phyloP scores from a whole-genome alignment of 2,329 filamentous ascomycete genomes.

The Diplodia corticola region DNA sequence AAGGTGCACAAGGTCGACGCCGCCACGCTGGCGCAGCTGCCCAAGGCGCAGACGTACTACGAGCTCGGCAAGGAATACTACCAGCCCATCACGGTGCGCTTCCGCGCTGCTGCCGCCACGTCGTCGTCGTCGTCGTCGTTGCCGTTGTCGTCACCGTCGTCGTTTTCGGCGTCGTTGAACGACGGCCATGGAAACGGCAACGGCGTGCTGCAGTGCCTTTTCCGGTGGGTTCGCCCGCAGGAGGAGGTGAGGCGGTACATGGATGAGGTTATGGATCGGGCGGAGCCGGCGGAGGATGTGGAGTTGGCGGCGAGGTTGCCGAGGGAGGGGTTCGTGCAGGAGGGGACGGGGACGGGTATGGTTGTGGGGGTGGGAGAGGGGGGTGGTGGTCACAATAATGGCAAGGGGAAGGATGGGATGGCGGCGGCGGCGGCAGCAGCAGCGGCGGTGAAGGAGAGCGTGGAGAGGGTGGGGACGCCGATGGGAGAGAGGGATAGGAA shows the following conservation, averaged over 20 bases:
- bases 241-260: constrained; percentile 42
- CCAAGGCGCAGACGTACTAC: constrained; percentile 56
- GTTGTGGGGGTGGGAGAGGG: constrained; percentile 21
- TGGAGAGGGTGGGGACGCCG: constrained; percentile 12
- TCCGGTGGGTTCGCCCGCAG: constrained; percentile 54
- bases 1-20: constrained; percentile 43
- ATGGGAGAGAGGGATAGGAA: constrained; percentile 2
- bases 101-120: constrained; percentile 43
- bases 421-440: too few relatives aligned
- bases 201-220: constrained; percentile 56
- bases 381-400: too few relatives aligned
- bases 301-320: constrained; percentile 59
- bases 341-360: constrained; percentile 32
- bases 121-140: constrained; percentile 15
- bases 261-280: constrained; percentile 53
- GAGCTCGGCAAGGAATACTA: constrained; percentile 47
- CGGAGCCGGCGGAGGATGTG: constrained; percentile 55
- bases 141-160: too few relatives aligned
- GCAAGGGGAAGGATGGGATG: neutral
- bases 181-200: constrained; percentile 42
- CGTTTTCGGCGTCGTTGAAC: constrained; percentile 22
- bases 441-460: neutral
- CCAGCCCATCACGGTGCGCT: constrained; percentile 69
- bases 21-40: constrained; percentile 49
- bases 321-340: constrained; percentile 29